Evolutionary conservation across 2,329 filamentous ascomycete genomes (phyloP), one percentile per base, ranked within the genome.

Genomic region (Xylariaceae sp.): DNA sequence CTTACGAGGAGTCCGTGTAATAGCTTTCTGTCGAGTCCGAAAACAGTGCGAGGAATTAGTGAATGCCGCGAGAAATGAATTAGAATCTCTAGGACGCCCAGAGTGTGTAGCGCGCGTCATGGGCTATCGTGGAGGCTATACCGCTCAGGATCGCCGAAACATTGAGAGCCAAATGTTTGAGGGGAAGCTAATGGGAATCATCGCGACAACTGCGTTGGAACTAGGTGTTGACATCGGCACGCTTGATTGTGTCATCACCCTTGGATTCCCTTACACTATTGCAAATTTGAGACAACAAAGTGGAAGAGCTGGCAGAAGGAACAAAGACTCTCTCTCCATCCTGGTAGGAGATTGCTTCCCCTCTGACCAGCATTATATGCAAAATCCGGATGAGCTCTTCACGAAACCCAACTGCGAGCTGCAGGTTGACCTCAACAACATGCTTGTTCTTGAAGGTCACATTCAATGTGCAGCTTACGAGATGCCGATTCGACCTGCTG

Each of bases 101-200:
- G 90, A 95, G 61, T 86, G 89, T 35, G 82, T 83, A 61, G 81
- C 81, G 27, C 77, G 92, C 42, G 89, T 99, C 1, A 96, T 96
- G 90, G 90, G 89, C 0, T 99, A 99, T 63, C 83, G 94, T 54
- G 94, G 94, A 19, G 94, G 94, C 0, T 99, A 99, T 64, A 96
- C 91, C 3, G 83, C 92, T 2, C 87, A 95, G 65, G 94, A 99
- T 62, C 80, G 94, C 48, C 82, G 94, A 15, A 77, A 81, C 48
- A 96, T 99, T 51, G 94, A 99, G 67, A 83, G 80, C 22, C 91
- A 97, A 65, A 97, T 99, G 94, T 99, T 99, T 59, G 88, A 95
- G 48, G 94, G 94, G 0, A 94, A 91, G 61, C 76, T 99, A 1
- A 78, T 96, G 53, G 94, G 94, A 1, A 95, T 99, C 49, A 85